Percentiles rank a stretch among this genome's conserved stretches.
Conservation (phyloP, 306 rosid genomes). For the Vigna radiata region DNA sequence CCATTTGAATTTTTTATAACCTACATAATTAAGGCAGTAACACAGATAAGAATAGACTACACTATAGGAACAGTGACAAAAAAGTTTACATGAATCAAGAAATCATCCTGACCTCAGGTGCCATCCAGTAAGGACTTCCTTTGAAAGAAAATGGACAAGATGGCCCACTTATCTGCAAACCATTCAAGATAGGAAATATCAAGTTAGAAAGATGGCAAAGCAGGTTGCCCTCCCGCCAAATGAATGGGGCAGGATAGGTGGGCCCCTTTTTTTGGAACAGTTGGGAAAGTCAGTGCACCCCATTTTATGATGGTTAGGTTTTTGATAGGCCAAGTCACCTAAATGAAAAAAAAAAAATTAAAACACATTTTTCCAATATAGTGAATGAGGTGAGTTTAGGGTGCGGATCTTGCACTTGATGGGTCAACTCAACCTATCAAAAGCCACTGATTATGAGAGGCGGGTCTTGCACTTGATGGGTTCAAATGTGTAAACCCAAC, state of each 20-base stretch:
- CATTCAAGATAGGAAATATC: conserved; percentile 41
- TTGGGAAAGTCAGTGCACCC: neutral
- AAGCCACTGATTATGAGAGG: neutral
- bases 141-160: conserved; percentile 86
- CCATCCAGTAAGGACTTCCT: conserved; percentile 99
- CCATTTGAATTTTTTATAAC: conserved; percentile 76
- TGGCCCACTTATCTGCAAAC: conserved; percentile 74
- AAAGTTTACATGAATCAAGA: neutral
- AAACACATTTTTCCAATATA: neutral
- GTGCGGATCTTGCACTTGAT: neutral
- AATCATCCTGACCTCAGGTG: conserved; percentile 82
- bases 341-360: neutral
- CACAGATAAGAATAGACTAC: conserved; percentile 38
- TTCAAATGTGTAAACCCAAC: neutral
- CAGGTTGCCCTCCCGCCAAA: neutral
- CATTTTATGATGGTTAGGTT: neutral
- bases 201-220: conserved; percentile 22
- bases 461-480: neutral
- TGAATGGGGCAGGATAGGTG: neutral
- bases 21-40: conserved; percentile 49
- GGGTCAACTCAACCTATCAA: neutral
- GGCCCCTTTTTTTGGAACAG: neutral
- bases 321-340: neutral
- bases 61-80: conserved; percentile 22
- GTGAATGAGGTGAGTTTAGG: neutral